These are phyloP conservation scores for Ulmus americana DNA, from an alignment of 331 rosid species.

Conservation along the genomic window DNA sequence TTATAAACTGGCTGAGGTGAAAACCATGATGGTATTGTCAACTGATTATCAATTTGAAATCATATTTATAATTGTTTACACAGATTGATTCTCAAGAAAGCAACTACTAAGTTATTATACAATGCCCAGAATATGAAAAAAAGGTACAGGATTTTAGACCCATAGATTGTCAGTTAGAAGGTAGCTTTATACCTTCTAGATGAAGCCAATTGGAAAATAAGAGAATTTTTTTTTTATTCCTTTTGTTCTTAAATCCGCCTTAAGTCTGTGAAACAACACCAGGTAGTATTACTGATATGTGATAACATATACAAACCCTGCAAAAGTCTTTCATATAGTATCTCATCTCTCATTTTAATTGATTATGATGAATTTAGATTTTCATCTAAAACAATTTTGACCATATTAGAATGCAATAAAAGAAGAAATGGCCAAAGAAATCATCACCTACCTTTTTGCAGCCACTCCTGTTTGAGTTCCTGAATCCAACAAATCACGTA, in stretches of 20 bases:
- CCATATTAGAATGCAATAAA: neutral
- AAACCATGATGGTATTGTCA: too few relatives aligned
- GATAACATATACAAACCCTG: too few relatives aligned
- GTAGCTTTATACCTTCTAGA: neutral
- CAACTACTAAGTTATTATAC: too few relatives aligned
- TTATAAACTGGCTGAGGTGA: neutral
- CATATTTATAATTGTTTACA: too few relatives aligned
- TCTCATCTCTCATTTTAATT: too few relatives aligned
- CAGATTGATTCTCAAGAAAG: too few relatives aligned
- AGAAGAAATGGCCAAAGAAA: slow-evolving; percentile 9
- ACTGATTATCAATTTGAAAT: too few relatives aligned
- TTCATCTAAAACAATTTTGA: neutral
- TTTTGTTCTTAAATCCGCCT: too few relatives aligned
- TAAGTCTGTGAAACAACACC: neutral
- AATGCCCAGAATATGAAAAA: too few relatives aligned
- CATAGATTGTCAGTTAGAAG: neutral
- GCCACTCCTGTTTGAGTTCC: slow-evolving; percentile 63
- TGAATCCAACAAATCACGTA: slow-evolving; percentile 68
- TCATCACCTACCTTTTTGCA: slow-evolving; percentile 52
- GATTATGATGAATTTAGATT: neutral
- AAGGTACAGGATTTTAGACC: neutral
- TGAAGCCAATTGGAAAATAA: too few relatives aligned
- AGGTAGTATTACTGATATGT: neutral
- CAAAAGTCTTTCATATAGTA: too few relatives aligned
- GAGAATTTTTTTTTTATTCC: too few relatives aligned